Percentiles rank a stretch among this genome's conserved stretches.
Evolutionary conservation across 1,284 basidiomycete genomes (phyloP).

Genomic region (Malassezia psittaci): DNA sequence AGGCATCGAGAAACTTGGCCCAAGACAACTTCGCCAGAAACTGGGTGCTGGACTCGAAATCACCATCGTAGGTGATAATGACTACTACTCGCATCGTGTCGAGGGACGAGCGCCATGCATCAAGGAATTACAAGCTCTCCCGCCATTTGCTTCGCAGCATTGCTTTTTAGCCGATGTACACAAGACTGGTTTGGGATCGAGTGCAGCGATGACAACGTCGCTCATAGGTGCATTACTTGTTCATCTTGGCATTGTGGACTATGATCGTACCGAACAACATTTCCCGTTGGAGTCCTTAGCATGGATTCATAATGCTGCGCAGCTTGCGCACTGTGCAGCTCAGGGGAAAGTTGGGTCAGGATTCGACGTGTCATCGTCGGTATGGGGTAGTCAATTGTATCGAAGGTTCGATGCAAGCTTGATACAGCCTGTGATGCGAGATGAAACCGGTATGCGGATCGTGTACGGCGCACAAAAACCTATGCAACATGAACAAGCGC

Average conservation of each 20-base stretch:
- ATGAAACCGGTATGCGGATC: constrained; percentile 1
- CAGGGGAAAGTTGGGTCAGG: constrained; percentile 97
- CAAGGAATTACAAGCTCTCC: constrained; percentile 53
- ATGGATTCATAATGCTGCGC: constrained; percentile 77
- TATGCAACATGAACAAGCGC: neutral
- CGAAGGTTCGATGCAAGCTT: constrained; percentile 66
- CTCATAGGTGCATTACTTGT: constrained; percentile 74
- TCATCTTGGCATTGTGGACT: constrained; percentile 61
- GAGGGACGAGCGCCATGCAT: constrained; percentile 50
- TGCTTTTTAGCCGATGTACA: constrained; percentile 63
- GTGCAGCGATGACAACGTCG: constrained; percentile 90
- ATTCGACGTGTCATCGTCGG: constrained; percentile 88
- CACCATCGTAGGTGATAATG: constrained; percentile 81
- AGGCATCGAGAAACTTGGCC: constrained; percentile 48
- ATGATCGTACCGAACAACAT: constrained; percentile 24
- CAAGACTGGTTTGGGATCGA: constrained; percentile 95
- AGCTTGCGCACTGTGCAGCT: constrained; percentile 88
- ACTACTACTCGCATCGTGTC: constrained; percentile 88
- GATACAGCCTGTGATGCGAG: constrained; percentile 19
- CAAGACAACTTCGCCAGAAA: constrained; percentile 4
- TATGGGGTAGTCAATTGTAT: constrained; percentile 90
- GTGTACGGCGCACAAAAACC: neutral
- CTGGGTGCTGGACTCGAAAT: constrained; percentile 56
- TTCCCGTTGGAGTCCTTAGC: constrained; percentile 27
- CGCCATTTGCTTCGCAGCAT: constrained; percentile 56